A percentile compares a stretch with the other conserved stretches of the same genome.
Conservation (phyloP, 768 basidiomycete species). For the Coprinopsis strossmayeri region DNA sequence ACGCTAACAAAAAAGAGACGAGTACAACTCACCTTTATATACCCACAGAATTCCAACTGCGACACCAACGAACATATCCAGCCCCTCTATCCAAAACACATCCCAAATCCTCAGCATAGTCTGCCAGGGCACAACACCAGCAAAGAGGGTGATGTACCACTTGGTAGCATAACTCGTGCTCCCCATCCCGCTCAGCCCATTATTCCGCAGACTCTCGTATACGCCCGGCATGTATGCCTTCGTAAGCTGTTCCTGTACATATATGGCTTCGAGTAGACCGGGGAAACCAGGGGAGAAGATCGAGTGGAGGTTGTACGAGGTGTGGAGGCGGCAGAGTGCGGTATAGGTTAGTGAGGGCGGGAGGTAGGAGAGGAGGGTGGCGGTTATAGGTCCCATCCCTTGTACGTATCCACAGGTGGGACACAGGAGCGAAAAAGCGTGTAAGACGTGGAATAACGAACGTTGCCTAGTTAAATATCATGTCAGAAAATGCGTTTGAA, state of each 20-base stretch:
- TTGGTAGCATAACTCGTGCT: conserved; percentile 96
- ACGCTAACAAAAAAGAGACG: background rate
- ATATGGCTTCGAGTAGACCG: conserved; percentile 92
- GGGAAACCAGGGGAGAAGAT: conserved; percentile 95
- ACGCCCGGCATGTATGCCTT: conserved; percentile 87
- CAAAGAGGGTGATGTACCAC: conserved; percentile 98
- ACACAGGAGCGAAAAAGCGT: conserved; percentile 86
- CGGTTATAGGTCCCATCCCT: conserved; percentile 97
- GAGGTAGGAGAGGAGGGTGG: conserved; percentile 90
- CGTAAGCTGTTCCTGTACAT: conserved; percentile 87
- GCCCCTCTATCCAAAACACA: conserved; percentile 83
- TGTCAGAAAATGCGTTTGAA: no score
- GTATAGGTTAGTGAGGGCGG: conserved; percentile 86
- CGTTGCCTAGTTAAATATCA: conserved; percentile 52
- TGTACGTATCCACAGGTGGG: conserved; percentile 90
- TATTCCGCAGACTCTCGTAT: conserved; percentile 79
- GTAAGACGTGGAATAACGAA: conserved; percentile 90
- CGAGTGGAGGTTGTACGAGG: conserved; percentile 78
- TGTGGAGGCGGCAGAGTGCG: conserved; percentile 82
- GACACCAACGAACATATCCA: conserved; percentile 80
- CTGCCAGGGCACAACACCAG: conserved; percentile 93
- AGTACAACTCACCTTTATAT: conserved; percentile 59
- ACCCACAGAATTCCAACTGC: conserved; percentile 89
- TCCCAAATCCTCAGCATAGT: conserved; percentile 95
- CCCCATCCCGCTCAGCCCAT: conserved; percentile 81